These are phyloP conservation scores for Fusarium austroafricanum DNA, from an alignment of 2,329 filamentous ascomycete genomes.

Conservation along the genomic window DNA sequence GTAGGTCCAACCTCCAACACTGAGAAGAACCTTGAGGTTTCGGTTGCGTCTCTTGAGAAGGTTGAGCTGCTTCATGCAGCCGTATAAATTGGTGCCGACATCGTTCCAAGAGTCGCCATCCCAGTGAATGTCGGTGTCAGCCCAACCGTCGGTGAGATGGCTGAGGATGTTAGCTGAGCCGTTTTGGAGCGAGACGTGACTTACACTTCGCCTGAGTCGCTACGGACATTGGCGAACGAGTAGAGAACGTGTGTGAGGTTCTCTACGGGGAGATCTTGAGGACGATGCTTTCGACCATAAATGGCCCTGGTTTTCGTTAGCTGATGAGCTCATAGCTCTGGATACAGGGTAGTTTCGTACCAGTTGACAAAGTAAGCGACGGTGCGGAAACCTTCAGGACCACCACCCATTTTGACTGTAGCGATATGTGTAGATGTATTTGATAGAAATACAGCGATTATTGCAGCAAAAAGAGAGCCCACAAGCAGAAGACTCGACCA, in stretches of 20 bases:
- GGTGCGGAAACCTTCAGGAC: constrained; percentile 67
- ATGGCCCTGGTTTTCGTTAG: constrained; percentile 69
- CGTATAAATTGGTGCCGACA: constrained; percentile 83
- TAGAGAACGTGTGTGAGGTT: constrained; percentile 92
- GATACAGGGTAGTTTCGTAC: constrained; percentile 46
- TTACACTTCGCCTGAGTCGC: constrained; percentile 83
- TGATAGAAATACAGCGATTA: constrained; percentile 26
- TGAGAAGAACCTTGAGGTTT: constrained; percentile 85
- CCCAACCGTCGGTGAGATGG: constrained; percentile 70
- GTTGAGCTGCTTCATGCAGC: constrained; percentile 88
- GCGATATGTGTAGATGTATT: neutral
- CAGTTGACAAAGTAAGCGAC: constrained; percentile 83
- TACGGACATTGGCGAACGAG: constrained; percentile 86
- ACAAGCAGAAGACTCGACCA: constrained; percentile 28
- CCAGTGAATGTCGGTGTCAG: constrained; percentile 79
- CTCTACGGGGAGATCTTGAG: constrained; percentile 82
- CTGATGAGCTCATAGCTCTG: neutral
- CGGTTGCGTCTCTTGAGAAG: constrained; percentile 84
- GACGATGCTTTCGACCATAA: constrained; percentile 86
- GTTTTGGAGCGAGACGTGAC: constrained; percentile 13
- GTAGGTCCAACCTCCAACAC: constrained; percentile 94
- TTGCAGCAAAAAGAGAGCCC: constrained; percentile 10
- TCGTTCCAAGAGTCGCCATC: constrained; percentile 78
- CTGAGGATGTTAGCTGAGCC: constrained; percentile 42
- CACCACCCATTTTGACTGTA: constrained; percentile 55